Percentiles rank a stretch among this genome's conserved stretches.
Evolutionary conservation across 768 basidiomycete genomes (phyloP).

Genomic region (Boletus pseudopeckii): DNA sequence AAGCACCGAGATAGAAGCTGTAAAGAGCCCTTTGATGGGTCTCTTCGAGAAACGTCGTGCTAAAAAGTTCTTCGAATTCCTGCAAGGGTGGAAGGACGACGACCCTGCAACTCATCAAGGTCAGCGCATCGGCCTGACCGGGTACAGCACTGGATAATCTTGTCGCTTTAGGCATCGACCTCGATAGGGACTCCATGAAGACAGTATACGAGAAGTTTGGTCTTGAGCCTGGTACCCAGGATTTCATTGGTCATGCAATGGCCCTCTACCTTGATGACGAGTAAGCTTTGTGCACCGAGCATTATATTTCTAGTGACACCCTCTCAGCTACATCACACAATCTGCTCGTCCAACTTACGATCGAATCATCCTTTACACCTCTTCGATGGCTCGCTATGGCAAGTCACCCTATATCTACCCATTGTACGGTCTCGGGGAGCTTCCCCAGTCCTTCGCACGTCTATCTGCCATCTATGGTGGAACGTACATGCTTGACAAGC

Average conservation of each 20-base stretch:
- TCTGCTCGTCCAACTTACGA: slow-evolving; percentile 88
- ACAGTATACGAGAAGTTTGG: slow-evolving; percentile 96
- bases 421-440: slow-evolving; percentile 96
- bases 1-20: slow-evolving; percentile 95
- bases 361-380: slow-evolving; percentile 95
- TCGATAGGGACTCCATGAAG: slow-evolving; percentile 91
- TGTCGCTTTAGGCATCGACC: slow-evolving; percentile 61
- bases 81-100: slow-evolving; percentile 93
- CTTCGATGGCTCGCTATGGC: slow-evolving; percentile 98
- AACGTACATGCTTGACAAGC: slow-evolving; percentile 99
- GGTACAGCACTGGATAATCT: slow-evolving; percentile 1
- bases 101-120: slow-evolving; percentile 98
- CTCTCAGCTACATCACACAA: slow-evolving; percentile 82
- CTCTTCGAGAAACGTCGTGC: slow-evolving; percentile 97
- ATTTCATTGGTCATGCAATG: slow-evolving; percentile 99
- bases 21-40: slow-evolving; percentile 95
- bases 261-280: slow-evolving; percentile 97
- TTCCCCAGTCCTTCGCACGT: slow-evolving; percentile 97
- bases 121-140: slow-evolving; percentile 29
- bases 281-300: slow-evolving; percentile 44
- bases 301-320: slow-evolving; percentile 9
- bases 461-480: slow-evolving; percentile 98
- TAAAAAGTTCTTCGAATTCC: slow-evolving; percentile 97
- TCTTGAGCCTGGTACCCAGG: slow-evolving; percentile 94
- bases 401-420: slow-evolving; percentile 99